Evolutionary conservation across 257 asterid genomes (phyloP).

Genomic region (Fraxinus americana): DNA sequence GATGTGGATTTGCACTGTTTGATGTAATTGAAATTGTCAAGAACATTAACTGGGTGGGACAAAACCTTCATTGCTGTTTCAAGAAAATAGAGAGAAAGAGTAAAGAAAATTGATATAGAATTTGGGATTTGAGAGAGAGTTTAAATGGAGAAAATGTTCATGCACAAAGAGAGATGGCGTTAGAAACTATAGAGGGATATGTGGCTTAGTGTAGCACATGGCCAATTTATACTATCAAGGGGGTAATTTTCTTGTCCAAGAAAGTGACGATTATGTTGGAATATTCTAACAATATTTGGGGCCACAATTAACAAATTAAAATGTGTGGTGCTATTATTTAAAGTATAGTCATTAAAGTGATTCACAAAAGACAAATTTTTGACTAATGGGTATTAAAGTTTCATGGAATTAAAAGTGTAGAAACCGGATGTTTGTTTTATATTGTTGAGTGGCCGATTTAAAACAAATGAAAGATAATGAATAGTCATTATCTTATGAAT

Average conservation of each 20-base stretch:
- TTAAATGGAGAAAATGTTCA: not conserved
- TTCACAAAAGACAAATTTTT: no score
- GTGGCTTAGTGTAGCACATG: not conserved
- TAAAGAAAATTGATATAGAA: not conserved
- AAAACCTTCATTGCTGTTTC: constrained; percentile 9
- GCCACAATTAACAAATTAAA: no score
- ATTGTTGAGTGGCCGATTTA: no score
- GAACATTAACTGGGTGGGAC: not conserved
- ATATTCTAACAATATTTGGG: no score
- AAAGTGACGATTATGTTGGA: not conserved
- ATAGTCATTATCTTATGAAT: no score
- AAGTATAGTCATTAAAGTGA: no score
- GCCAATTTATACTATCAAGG: constrained; percentile 2
- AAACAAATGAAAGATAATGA: no score
- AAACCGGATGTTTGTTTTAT: no score
- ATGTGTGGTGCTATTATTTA: no score
- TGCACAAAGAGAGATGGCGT: not conserved
- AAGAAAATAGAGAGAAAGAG: not conserved
- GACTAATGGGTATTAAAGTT: no score
- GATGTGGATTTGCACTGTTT: constrained; percentile 3
- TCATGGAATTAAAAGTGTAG: no score
- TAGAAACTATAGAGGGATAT: constrained; percentile 3
- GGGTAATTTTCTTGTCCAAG: constrained; percentile 2
- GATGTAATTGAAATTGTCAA: not conserved
- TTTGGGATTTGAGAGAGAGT: not conserved